Base-by-base conservation (phyloP, 345 rosid species). In the Melaleuca quinquenervia region DNA sequence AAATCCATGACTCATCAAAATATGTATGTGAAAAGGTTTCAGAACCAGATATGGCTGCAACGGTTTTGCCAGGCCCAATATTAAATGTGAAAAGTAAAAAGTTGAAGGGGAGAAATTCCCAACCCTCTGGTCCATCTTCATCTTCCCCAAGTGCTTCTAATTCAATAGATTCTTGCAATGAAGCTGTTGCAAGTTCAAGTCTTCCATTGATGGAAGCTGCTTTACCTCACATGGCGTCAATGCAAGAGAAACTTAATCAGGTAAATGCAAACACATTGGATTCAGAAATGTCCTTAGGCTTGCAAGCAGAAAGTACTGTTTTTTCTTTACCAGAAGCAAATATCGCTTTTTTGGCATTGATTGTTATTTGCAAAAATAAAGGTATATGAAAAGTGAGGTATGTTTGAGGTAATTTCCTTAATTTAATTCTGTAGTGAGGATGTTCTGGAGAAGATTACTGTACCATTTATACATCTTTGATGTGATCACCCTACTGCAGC, bases 181-280 rank as follows among this genome's bases (percentile, higher is more conserved):
- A 93, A 85, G 91, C 87, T 51, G 87, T 86, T 84, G 91, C 85
- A 50, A 90, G 86, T 87, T 89, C 92, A 62, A 87, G 85, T 90
- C 87, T 86, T 48, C 91, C 87, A 16, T 84, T 92, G 27, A 50
- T 88, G 36, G 93, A 90, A 85, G 88, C 91, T 86, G 74, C 89
- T 55, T 53, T 89, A 49, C 91, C 96, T 83, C 98, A 93, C 64
- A 58, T 94, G 74, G 45, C 85, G 83, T 91, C 95, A 8, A 90
- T 94, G 95, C 96, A 93, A 87, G 92, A 93, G 84, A 91, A 84
- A 84, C 90, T 96, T 87, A 92, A 93, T 93, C 98, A 96, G 98
- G 99, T 96, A 82, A 92, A 84, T 87, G 29, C 52, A 44, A 29
- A 16, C 41, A 52, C 41, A 24, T 26, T 21, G 74, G 48, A 82